phyloP scores from a whole-genome alignment of 1,139 yeast species.

The Magnusiomyces paraingens region DNA sequence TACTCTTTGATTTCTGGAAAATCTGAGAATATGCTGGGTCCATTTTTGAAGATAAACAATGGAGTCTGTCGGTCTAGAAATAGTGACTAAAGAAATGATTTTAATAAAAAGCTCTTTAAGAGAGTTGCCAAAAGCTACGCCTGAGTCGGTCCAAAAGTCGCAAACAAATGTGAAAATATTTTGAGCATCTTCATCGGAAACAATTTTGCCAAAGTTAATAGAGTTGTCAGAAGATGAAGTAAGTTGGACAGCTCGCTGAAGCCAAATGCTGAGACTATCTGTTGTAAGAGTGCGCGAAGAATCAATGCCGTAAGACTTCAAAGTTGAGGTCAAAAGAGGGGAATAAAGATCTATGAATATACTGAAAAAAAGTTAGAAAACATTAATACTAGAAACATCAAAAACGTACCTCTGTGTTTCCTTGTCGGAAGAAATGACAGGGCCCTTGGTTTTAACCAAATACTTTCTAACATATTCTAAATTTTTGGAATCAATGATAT shows the following conservation, averaged over 20 bases:
- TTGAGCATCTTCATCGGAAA: constrained; percentile 32
- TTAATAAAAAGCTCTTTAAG: constrained; percentile 53
- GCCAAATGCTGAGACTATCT: constrained; percentile 61
- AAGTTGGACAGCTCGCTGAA: constrained; percentile 46
- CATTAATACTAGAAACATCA: background rate
- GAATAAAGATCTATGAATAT: constrained; percentile 10
- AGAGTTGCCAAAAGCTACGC: constrained; percentile 65
- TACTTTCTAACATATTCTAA: constrained; percentile 16
- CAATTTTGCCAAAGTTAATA: constrained; percentile 11
- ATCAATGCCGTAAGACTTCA: constrained; percentile 30
- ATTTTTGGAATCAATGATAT: constrained; percentile 10
- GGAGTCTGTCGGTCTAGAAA: constrained; percentile 15
- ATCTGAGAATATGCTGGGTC: constrained; percentile 39
- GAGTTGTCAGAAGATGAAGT: constrained; percentile 6
- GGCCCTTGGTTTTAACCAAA: constrained; percentile 17
- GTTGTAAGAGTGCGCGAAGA: constrained; percentile 41
- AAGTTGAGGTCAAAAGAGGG: constrained; percentile 20
- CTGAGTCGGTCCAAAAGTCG: constrained; percentile 65
- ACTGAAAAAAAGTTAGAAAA: constrained; percentile 8
- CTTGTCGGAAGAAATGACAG: constrained; percentile 7
- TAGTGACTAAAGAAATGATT: constrained; percentile 38
- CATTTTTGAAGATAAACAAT: constrained; percentile 35
- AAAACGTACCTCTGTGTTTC: constrained; percentile 10
- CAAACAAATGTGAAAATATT: constrained; percentile 49
- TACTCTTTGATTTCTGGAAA: constrained; percentile 50